Conservation (phyloP, 2,329 filamentous ascomycete genomes). For the Penicillium freii region DNA sequence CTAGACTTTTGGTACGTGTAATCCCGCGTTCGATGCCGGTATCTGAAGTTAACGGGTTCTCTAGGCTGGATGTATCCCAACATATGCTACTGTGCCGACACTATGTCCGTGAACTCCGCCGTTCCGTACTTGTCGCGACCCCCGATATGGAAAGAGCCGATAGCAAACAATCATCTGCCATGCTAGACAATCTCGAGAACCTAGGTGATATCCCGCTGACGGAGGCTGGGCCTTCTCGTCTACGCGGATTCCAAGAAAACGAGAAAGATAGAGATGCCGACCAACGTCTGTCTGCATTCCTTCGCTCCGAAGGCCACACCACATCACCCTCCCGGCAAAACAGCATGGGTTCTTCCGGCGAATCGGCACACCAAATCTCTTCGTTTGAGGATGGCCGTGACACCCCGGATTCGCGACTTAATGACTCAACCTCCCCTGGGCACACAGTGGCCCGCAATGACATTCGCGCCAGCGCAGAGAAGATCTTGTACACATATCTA, state of each 20-base stretch:
- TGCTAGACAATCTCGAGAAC: constrained; percentile 69
- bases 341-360: constrained; percentile 47
- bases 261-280: constrained; percentile 77
- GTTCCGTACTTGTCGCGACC: constrained; percentile 88
- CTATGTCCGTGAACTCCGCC: constrained; percentile 90
- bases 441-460: constrained; percentile 85
- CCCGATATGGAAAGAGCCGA: constrained; percentile 79
- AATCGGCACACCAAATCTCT: constrained; percentile 39
- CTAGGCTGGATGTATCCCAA: constrained; percentile 96
- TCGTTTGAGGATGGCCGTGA: constrained; percentile 52
- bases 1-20: constrained; percentile 89
- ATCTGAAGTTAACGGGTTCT: not conserved
- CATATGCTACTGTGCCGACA: constrained; percentile 96
- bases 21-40: not conserved
- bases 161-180: constrained; percentile 80
- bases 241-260: constrained; percentile 54
- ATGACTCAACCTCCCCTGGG: constrained; percentile 75
- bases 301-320: constrained; percentile 60
- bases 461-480: constrained; percentile 89
- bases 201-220: constrained; percentile 58
- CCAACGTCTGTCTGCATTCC: constrained; percentile 85
- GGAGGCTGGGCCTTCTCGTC: constrained; percentile 54
- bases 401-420: constrained; percentile 61
- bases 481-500: constrained; percentile 97
- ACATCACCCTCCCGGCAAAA: constrained; percentile 54